Percentiles rank a stretch among this genome's conserved stretches.
These are phyloP conservation scores for Myxozyma geophila DNA, from an alignment of 805 yeast genomes.

Conservation along the genomic window DNA sequence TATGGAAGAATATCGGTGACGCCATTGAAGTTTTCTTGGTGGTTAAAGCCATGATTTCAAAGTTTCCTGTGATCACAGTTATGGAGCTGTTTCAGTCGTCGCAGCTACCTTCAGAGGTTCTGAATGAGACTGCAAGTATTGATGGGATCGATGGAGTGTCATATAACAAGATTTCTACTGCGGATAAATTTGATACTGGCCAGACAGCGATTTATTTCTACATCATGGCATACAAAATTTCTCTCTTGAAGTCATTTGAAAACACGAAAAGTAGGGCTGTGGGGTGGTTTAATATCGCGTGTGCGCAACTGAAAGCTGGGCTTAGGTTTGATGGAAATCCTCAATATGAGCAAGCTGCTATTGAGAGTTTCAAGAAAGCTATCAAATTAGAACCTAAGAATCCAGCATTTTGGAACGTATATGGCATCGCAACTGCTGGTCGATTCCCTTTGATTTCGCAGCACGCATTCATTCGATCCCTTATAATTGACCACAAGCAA, in stretches of 20 bases:
- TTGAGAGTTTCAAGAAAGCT: constrained; percentile 64
- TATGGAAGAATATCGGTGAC: constrained; percentile 61
- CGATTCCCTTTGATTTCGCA: constrained; percentile 77
- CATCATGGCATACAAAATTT: constrained; percentile 29
- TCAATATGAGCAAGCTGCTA: constrained; percentile 51
- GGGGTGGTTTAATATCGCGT: constrained; percentile 70
- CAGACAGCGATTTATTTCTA: constrained; percentile 11
- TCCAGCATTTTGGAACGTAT: constrained; percentile 75
- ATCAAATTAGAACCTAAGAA: constrained; percentile 72
- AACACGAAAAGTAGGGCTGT: constrained; percentile 34
- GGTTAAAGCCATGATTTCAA: constrained; percentile 58
- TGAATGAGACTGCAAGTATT: constrained; percentile 6
- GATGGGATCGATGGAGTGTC: constrained; percentile 36
- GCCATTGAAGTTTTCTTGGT: constrained; percentile 57
- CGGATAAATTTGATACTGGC: background rate
- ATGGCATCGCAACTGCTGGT: constrained; percentile 75
- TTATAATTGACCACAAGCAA: constrained; percentile 68
- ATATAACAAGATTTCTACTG: background rate
- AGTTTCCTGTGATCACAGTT: constrained; percentile 54
- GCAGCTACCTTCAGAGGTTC: constrained; percentile 3
- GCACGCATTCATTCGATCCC: constrained; percentile 88
- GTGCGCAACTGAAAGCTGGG: constrained; percentile 50
- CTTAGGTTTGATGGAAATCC: constrained; percentile 44
- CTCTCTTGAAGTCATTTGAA: constrained; percentile 20
- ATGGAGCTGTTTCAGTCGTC: constrained; percentile 39